Conservation (phyloP, 1,284 basidiomycete genomes). For the Leccinum pallidistipes region DNA sequence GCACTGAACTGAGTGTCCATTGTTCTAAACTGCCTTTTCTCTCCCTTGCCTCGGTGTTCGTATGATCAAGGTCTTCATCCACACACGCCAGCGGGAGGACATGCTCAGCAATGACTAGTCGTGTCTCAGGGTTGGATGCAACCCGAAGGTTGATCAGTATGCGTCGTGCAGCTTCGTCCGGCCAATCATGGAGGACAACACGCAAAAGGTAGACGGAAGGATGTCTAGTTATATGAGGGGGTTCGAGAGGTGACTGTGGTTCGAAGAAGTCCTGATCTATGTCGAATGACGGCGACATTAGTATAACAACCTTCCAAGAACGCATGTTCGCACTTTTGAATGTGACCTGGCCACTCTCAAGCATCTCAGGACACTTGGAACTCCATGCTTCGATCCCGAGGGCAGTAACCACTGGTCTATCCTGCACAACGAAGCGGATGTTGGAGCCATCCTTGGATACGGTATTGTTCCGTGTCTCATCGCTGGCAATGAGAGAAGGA, state of each 20-base stretch:
- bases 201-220: slow-evolving; percentile 68
- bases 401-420: slow-evolving; percentile 59
- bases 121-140: slow-evolving; percentile 52
- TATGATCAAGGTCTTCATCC: too few relatives aligned
- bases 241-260: slow-evolving; percentile 47
- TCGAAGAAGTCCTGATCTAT: slow-evolving; percentile 72
- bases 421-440: slow-evolving; percentile 62
- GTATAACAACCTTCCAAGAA: not conserved
- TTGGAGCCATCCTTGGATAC: slow-evolving; percentile 5
- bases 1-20: slow-evolving; percentile 29
- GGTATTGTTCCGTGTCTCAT: not conserved
- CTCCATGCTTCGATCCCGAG: slow-evolving; percentile 66
- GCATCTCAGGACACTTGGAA: slow-evolving; percentile 57
- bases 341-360: slow-evolving; percentile 53
- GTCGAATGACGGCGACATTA: not conserved
- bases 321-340: slow-evolving; percentile 50
- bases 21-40: slow-evolving; percentile 12
- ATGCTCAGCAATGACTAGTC: slow-evolving; percentile 66
- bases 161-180: slow-evolving; percentile 55
- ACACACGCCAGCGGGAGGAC: slow-evolving; percentile 56
- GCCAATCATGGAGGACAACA: slow-evolving; percentile 75
- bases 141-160: slow-evolving; percentile 53
- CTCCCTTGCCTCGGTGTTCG: slow-evolving; percentile 1
- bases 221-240: slow-evolving; percentile 34
- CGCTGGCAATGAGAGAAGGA: not conserved